Percentiles rank a stretch among this genome's conserved stretches.
These are phyloP conservation scores for Phytophthora sansomeana DNA, from an alignment of 352 stramenopile species.

Conservation along the genomic window DNA sequence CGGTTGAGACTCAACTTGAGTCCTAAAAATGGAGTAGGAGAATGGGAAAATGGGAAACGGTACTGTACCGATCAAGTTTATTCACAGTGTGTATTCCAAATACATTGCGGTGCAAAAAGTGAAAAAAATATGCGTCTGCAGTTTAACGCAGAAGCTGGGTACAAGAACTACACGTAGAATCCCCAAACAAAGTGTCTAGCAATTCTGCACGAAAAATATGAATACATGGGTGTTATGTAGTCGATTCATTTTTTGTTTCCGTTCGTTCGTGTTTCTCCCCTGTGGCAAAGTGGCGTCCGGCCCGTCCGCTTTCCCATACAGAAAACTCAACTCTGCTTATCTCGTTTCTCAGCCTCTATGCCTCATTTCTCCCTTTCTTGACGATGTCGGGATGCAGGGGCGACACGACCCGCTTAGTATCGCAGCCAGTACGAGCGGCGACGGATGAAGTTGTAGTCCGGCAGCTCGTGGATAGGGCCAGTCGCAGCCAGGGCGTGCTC, in stretches of 20 bases:
- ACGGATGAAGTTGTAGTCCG: conserved; percentile 99
- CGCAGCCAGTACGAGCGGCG: conserved; percentile 98
- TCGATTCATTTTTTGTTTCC: conserved; percentile 40
- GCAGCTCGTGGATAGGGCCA: conserved; percentile 98
- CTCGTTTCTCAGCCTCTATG: conserved; percentile 40
- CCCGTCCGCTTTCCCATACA: conserved; percentile 40
- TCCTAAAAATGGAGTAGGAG: conserved; percentile 11
- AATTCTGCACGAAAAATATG: neutral
- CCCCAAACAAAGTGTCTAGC: no score
- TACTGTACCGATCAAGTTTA: neutral
- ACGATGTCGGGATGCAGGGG: conserved; percentile 35
- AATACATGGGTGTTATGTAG: conserved; percentile 20
- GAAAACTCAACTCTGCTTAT: conserved; percentile 36
- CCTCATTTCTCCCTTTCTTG: conserved; percentile 40
- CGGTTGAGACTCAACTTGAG: no score
- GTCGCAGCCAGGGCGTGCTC: conserved; percentile 98
- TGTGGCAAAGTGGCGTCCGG: conserved; percentile 40
- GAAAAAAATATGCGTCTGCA: neutral
- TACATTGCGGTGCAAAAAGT: conserved; percentile 3
- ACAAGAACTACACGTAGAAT: no score
- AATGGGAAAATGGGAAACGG: neutral
- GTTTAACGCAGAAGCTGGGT: no score
- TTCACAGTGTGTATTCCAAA: neutral
- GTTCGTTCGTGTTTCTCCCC: conserved; percentile 39
- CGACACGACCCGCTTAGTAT: conserved; percentile 69